Evolutionary conservation across 2,329 filamentous ascomycete genomes (phyloP).

Genomic region (Alternaria gansuensis): DNA sequence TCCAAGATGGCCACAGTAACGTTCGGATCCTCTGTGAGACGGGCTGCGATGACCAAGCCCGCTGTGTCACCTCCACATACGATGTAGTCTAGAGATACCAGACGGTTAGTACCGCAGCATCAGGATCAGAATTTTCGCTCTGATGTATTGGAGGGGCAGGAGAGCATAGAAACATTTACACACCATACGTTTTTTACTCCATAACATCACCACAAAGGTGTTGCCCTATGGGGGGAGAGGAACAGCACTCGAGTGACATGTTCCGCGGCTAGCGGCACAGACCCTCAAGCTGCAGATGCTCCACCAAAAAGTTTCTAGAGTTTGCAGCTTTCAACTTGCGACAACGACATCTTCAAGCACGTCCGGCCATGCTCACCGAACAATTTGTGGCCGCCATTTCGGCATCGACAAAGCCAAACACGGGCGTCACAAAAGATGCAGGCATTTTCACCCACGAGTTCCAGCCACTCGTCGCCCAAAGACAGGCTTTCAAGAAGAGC

Average conservation of each 20-base stretch:
- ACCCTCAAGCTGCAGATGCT: conserved; percentile 4
- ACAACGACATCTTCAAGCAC: conserved; percentile 11
- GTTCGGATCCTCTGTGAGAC: conserved; percentile 40
- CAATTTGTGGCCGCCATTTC: conserved; percentile 61
- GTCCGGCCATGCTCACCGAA: conserved; percentile 59
- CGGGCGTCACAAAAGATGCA: conserved; percentile 73
- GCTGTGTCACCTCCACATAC: conserved; percentile 45
- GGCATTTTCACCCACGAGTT: conserved; percentile 87
- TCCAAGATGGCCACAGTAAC: conserved; percentile 42
- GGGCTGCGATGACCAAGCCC: conserved; percentile 42
- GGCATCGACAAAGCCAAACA: conserved; percentile 53
- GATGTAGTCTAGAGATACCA: conserved; percentile 25
- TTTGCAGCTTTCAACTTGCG: conserved; percentile 14
- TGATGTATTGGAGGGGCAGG: neutral
- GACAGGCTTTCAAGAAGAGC: conserved; percentile 89
- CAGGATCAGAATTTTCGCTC: neutral
- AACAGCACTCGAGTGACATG: neutral
- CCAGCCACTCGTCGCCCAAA: conserved; percentile 78
- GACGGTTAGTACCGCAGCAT: neutral
- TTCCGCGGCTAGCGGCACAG: conserved; percentile 16
- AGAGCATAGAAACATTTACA: neutral
- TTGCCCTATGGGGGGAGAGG: neutral
- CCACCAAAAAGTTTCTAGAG: conserved; percentile 28
- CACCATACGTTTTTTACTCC: conserved; percentile 27
- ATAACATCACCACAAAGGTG: neutral